Percentiles rank a stretch among this genome's conserved stretches.
phyloP scores from a whole-genome alignment of 2,329 filamentous ascomycete genomes.

The Penicillium psychrosexuale region DNA sequence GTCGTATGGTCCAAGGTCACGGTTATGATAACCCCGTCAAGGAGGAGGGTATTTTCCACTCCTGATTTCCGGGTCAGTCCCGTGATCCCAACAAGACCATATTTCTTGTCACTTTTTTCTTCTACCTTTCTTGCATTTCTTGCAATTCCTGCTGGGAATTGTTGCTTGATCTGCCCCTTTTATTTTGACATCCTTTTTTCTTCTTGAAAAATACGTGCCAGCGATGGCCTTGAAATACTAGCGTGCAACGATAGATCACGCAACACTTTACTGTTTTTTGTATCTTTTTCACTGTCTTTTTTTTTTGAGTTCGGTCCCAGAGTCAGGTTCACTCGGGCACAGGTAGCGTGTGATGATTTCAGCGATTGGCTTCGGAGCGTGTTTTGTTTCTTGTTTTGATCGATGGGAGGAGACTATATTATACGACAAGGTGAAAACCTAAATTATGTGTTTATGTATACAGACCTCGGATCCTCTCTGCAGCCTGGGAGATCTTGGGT shows the following conservation, averaged over 20 bases:
- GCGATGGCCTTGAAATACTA: slow-evolving; percentile 15
- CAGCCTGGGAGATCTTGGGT: not conserved
- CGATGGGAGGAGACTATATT: slow-evolving; percentile 12
- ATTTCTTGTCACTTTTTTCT: not conserved
- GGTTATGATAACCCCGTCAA: slow-evolving; percentile 51
- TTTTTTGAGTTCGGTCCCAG: slow-evolving; percentile 1
- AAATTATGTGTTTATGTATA: slow-evolving; percentile 10
- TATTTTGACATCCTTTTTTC: not conserved
- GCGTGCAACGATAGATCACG: slow-evolving; percentile 20
- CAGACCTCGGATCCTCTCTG: not conserved
- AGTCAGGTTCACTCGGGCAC: not conserved
- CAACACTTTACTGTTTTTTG: slow-evolving; percentile 6
- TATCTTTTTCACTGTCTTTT: slow-evolving; percentile 5
- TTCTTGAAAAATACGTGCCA: slow-evolving; percentile 7
- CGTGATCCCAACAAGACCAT: not conserved
- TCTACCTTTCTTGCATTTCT: slow-evolving; percentile 3
- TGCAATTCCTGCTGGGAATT: not conserved
- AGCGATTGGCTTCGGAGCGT: slow-evolving; percentile 17
- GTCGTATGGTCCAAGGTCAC: slow-evolving; percentile 80
- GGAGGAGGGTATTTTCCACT: slow-evolving; percentile 27
- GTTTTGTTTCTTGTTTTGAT: slow-evolving; percentile 16
- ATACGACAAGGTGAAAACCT: slow-evolving; percentile 9
- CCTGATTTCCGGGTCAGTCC: not conserved
- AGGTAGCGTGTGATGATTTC: slow-evolving; percentile 8
- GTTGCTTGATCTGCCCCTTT: not conserved